phyloP scores from a whole-genome alignment of 169 alveolate genomes.

The Plasmodium cynomolgi region DNA sequence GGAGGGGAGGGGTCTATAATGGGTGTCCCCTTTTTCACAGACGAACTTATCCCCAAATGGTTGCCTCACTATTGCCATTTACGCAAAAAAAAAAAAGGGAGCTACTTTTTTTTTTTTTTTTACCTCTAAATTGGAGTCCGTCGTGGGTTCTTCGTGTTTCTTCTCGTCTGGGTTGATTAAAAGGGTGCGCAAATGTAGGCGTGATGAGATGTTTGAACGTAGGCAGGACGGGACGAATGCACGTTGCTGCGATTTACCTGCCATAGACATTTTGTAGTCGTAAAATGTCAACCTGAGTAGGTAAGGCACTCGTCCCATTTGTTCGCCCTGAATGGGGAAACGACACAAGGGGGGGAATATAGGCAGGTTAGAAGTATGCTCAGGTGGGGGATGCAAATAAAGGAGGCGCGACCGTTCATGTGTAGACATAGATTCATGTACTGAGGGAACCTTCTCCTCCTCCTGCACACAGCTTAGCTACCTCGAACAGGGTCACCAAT shows the following conservation, averaged over 20 bases:
- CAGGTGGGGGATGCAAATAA: neutral
- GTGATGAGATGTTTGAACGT: neutral
- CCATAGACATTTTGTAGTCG: conserved; percentile 39
- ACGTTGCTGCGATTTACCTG: neutral
- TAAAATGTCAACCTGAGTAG: conserved; percentile 27
- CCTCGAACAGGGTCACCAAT: conserved; percentile 26
- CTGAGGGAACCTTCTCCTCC: neutral
- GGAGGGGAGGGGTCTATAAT: neutral
- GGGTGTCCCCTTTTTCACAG: neutral
- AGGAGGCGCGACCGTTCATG: neutral
- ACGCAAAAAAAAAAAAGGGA: neutral
- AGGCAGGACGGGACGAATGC: neutral
- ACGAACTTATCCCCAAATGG: neutral
- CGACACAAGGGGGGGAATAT: neutral
- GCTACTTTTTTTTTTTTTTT: neutral
- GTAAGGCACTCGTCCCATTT: conserved; percentile 30
- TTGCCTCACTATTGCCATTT: neutral
- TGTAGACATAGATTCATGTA: neutral
- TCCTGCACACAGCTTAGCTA: neutral
- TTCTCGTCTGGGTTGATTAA: neutral
- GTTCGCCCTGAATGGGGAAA: conserved; percentile 24
- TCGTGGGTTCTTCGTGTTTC: neutral
- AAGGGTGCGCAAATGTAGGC: neutral
- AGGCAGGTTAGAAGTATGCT: neutral
- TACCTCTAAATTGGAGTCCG: neutral